Base-by-base conservation (phyloP, 495 filamentous ascomycete species). In the Xylaria nigripes region DNA sequence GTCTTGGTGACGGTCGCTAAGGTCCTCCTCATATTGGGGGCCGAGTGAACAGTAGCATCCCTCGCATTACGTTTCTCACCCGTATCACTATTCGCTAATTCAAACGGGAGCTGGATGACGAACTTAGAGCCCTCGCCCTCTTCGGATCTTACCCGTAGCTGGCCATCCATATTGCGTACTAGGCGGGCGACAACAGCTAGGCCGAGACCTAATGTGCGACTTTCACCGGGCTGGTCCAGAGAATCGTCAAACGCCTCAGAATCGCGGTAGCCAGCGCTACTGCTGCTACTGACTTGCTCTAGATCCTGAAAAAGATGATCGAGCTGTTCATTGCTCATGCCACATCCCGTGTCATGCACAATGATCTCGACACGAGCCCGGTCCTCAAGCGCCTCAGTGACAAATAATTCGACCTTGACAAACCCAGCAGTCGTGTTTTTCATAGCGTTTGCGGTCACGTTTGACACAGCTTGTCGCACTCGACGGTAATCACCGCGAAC, bases 161-260 rank as follows among this genome's bases (percentile, higher is more conserved):
- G 92, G 0, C 92, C 92, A 50, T 92, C 83, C 86, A 95, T 91
- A 60, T 87, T 95, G n/a, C 81, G 79, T 19, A 96, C 74, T 43
- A 88, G 89, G 21, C 90, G 77, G 38, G 92, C 86, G 2, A 95
- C 90, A 12, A 94, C 73, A 1, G 92, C 92, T 23, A 97, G 77
- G 0, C 91, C 92, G 4, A 97, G 75, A 0, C 92, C 92, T 2
- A 97, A 66, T 1, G 83, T 68, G 25, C 78, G 48, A 64, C 63
- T 53, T 68, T 77, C 22, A 52, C 60, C 41, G 10, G 55, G 18
- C 29, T 62, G 52, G n/a, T 68, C 61, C 1, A 57, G 48, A 3
- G 71, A 63, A 1, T 67, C 64, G 7, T 63, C 48, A 6, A 58
- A 43, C 6, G 61, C 61, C 1, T 69, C 56, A 1, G 78, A 74